These are phyloP conservation scores for Mycena indigotica DNA, from an alignment of 768 basidiomycete genomes.

Conservation along the genomic window DNA sequence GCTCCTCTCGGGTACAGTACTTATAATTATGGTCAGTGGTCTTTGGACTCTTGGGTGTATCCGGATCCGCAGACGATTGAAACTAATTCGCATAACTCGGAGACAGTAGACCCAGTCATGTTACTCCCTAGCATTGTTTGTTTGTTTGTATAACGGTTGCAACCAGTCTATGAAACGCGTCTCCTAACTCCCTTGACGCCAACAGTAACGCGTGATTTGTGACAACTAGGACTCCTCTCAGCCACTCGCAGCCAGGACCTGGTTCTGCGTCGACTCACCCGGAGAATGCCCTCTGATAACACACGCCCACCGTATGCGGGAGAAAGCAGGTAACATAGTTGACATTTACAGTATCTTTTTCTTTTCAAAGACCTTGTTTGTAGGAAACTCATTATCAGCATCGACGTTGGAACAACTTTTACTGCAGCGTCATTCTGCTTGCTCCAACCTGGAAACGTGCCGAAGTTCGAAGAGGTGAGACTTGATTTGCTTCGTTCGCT, in stretches of 20 bases:
- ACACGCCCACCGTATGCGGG: neutral
- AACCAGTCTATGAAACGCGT: too few species aligned
- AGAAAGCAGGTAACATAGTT: neutral
- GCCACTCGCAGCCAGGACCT: neutral
- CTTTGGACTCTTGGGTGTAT: too few species aligned
- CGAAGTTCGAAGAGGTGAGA: constrained; percentile 23
- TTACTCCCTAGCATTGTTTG: too few species aligned
- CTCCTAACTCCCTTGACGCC: too few species aligned
- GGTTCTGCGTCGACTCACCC: neutral
- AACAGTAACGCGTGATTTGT: neutral
- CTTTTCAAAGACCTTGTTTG: neutral
- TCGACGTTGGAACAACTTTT: constrained; percentile 19
- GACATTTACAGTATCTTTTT: neutral
- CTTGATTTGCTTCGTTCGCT: neutral
- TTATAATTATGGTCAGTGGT: too few species aligned
- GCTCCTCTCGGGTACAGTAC: too few species aligned
- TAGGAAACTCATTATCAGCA: neutral
- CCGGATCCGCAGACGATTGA: too few species aligned
- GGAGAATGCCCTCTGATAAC: neutral
- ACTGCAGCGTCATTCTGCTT: constrained; percentile 20
- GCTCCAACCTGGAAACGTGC: constrained; percentile 18
- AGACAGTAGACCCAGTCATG: too few species aligned
- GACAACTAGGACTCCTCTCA: neutral
- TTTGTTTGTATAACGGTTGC: too few species aligned
- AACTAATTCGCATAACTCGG: too few species aligned